Conservation (phyloP, 176 grass and related monocot species). For the Pharus latifolius region DNA sequence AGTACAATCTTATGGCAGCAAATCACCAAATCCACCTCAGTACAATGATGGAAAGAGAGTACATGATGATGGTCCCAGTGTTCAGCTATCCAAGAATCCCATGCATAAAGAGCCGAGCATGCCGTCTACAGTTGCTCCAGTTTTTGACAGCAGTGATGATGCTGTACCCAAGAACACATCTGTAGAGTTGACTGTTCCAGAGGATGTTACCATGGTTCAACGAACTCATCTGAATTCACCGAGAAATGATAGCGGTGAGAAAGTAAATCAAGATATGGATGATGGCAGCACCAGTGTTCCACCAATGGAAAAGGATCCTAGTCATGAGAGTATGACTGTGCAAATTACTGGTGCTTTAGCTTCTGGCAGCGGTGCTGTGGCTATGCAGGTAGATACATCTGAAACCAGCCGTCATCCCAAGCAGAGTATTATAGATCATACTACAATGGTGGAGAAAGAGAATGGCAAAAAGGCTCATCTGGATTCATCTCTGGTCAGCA, state of each 20-base stretch:
- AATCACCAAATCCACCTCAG: not conserved
- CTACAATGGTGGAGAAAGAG: not conserved
- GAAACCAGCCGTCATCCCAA: not conserved
- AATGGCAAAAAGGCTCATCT: not conserved
- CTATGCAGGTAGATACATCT: conserved; percentile 11
- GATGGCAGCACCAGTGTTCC: not conserved
- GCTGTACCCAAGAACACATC: conserved; percentile 1
- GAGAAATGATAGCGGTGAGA: conserved; percentile 5
- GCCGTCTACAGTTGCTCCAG: not conserved
- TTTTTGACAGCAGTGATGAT: not conserved
- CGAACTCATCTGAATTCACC: conserved; percentile 1
- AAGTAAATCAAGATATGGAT: conserved; percentile 12
- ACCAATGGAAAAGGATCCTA: conserved; percentile 1
- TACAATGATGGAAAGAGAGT: not conserved
- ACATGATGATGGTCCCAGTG: not conserved
- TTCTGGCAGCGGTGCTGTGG: conserved; percentile 2
- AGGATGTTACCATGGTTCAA: not conserved
- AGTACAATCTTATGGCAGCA: not conserved
- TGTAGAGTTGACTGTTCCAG: not conserved
- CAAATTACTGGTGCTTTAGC: not conserved
- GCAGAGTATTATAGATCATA: not conserved
- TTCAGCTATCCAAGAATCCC: conserved; percentile 10
- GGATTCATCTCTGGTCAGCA: not conserved
- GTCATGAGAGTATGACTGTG: not conserved
- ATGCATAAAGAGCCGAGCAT: not conserved